These are phyloP conservation scores for Aquilaria yunnanensis DNA, from an alignment of 345 rosid species.

Conservation along the genomic window DNA sequence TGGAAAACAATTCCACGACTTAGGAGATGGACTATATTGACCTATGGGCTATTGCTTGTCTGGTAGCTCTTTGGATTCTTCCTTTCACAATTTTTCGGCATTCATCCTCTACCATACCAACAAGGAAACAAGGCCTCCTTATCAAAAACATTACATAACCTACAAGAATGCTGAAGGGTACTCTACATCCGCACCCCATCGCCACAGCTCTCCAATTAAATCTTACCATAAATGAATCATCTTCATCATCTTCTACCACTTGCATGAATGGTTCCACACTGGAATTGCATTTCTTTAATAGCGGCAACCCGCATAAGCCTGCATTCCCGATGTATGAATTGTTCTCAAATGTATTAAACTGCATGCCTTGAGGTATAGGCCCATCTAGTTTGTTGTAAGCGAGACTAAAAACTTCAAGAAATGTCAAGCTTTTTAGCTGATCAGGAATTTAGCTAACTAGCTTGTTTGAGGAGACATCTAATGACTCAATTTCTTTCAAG, in stretches of 20 bases:
- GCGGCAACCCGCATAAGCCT: constrained; percentile 9
- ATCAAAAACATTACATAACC: too few relatives aligned
- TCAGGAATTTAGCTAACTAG: constrained; percentile 9
- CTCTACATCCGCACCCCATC: too few relatives aligned
- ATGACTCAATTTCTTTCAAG: constrained; percentile 4
- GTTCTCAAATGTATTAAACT: neutral
- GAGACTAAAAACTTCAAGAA: constrained; percentile 1
- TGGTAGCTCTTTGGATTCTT: too few relatives aligned
- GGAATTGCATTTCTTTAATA: neutral
- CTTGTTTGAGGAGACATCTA: constrained; percentile 19
- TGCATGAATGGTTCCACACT: too few relatives aligned
- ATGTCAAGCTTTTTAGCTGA: neutral
- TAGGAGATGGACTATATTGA: too few relatives aligned
- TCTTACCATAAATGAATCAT: too few relatives aligned
- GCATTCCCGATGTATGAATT: constrained; percentile 1
- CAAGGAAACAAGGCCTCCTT: too few relatives aligned
- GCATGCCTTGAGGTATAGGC: constrained; percentile 1
- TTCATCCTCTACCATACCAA: neutral
- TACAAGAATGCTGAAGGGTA: too few relatives aligned
- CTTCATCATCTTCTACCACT: neutral
- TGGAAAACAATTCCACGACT: neutral
- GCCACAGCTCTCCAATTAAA: neutral
- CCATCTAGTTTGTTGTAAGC: neutral
- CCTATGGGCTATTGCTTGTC: too few relatives aligned
- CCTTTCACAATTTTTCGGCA: too few relatives aligned